Base-by-base conservation (phyloP, 495 filamentous ascomycete genomes). In the Xylaria cubensis region DNA sequence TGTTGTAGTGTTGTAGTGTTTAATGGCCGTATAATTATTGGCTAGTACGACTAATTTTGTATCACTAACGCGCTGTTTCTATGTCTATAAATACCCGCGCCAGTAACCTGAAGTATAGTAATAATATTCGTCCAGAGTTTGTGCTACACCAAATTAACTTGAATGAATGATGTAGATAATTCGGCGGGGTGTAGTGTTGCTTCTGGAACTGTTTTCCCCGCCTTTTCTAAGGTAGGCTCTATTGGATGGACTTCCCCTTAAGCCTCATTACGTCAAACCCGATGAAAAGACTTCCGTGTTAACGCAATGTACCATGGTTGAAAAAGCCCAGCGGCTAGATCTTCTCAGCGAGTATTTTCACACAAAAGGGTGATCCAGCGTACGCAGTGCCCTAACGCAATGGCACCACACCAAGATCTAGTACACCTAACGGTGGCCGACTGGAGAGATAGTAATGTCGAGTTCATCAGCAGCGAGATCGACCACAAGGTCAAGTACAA, bases 401-500 rank as follows among this genome's bases (percentile, higher is more conserved):
- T 90, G 88, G 69, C 87, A 12, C 87, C 88, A 9, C 84, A 86
- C 75, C 80, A 86, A 79, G 88, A 87, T 69, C 76, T 89, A 50
- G 83, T 90, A 32, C 88, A 89, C 72, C 80, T 81, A 39, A 87
- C 87, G 71, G 84, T 89, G 73, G 89, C 90, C 77, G 85, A 90
- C 73, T 85, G 89, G 80, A 86, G 88, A 74, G 87, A 89, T 76
- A 88, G 85, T 78, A 91, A 91, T 76, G 87, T 91, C 15, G 87
- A 89, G 76, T 83, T 89, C 39, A 87, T 91, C 61, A 84, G 85
- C 51, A 85, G 84, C 61, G 83, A 86, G 55, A 81, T 91, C 74
- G 89, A 91, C 79, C 89, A 90, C 80, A 82, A 82, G 42, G 86
- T 91, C 66, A 91, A 91, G 70, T 86, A 90, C 84, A 86, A 86